These are phyloP conservation scores for Dictyostelium citrinum DNA, from an alignment of 78 protist genomes.

Conservation along the genomic window DNA sequence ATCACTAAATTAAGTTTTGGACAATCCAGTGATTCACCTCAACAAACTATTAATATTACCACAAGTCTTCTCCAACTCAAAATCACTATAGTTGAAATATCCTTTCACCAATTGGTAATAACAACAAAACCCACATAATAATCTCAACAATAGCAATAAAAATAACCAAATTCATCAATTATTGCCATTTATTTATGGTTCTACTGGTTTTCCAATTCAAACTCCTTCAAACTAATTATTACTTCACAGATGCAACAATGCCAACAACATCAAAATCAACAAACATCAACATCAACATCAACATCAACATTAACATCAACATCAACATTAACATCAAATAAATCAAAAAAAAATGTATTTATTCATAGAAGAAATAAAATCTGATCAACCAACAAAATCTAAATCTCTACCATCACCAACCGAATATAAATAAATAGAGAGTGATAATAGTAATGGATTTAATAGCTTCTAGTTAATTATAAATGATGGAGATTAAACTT, in stretches of 20 bases:
- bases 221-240: neutral
- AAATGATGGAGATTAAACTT: too few species aligned
- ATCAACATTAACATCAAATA: neutral
- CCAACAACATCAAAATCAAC: neutral
- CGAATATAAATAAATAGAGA: too few species aligned
- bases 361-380: too few species aligned
- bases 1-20: slow-evolving; percentile 1
- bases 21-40: neutral
- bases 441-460: too few species aligned
- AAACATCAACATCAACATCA: neutral
- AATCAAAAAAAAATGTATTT: too few species aligned
- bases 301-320: neutral
- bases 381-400: too few species aligned
- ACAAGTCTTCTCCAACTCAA: neutral
- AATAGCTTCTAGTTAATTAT: too few species aligned
- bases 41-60: neutral
- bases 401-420: too few species aligned
- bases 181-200: neutral
- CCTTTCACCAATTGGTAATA: neutral
- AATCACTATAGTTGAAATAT: neutral
- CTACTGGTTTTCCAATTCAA: neutral
- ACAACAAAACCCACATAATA: neutral
- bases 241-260: neutral
- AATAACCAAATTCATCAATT: neutral
- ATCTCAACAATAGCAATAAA: neutral